Evolutionary conservation across 345 rosid genomes (phyloP), one percentile per base, ranked within the genome.

Genomic region (Salix udensis): DNA sequence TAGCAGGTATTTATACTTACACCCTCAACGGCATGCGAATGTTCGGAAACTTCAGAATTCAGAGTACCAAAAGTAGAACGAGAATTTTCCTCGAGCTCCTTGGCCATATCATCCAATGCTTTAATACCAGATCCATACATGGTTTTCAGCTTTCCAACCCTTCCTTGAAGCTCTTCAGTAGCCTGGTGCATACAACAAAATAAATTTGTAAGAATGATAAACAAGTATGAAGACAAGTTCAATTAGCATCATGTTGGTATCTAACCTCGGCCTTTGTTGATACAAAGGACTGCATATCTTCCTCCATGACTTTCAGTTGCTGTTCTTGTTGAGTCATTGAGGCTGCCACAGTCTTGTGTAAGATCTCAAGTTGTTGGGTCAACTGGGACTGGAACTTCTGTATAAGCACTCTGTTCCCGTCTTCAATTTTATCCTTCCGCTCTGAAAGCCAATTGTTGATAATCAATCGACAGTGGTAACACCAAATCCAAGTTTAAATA

Each of bases 211-310:
- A 64, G 62, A 77, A 14, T 46, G 53, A 69, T 24, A 65, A 64
- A 53, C 34, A 15, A 34, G 31, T 24, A 67, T 14, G 4, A 65
- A 77, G 24, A 44, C 39, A 46, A 39, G 42, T 30, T 77, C 23
- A 19, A 48, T 23, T 72, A 40, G 40, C 18, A 69, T 55, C 67
- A 39, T 26, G 14, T 68, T 42, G 4, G 48, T 5, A 76, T 62
- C 68, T 72, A 76, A 96, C 99, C 91, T 91, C 90, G 60, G 91
- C 83, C 85, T 96, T 96, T 46, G 89, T 91, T 16, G 89, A 86
- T 52, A 94, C 99, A 77, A 94, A 94, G 76, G 97, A 89, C 82
- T 89, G 91, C 98, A 96, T 92, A 78, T 96, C 98, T 84, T 90
- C 91, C 82, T 96, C 97, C 97, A 96, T 94, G 77, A 80, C 90